These are phyloP conservation scores for Suillus bovinus DNA, from an alignment of 768 basidiomycete genomes.

Conservation along the genomic window DNA sequence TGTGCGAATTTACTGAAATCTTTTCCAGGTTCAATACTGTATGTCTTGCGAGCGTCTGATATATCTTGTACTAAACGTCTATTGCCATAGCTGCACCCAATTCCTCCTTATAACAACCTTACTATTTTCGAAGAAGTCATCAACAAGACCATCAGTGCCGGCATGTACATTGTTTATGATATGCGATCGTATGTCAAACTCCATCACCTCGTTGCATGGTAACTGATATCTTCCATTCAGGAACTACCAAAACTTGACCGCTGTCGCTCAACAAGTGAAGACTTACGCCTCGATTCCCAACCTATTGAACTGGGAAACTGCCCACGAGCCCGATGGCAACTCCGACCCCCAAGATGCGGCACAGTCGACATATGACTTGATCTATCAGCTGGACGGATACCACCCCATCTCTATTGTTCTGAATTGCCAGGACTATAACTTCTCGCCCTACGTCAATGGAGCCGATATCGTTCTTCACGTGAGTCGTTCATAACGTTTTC, in stretches of 20 bases:
- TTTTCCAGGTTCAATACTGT: constrained; percentile 23
- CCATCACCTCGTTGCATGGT: not conserved
- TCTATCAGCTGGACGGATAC: constrained; percentile 53
- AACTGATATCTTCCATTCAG: constrained; percentile 13
- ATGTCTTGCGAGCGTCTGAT: constrained; percentile 8
- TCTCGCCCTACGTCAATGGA: constrained; percentile 55
- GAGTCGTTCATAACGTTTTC: constrained; percentile 43
- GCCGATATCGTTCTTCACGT: constrained; percentile 73
- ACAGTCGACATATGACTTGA: constrained; percentile 41
- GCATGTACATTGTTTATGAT: constrained; percentile 73
- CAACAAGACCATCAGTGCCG: constrained; percentile 17
- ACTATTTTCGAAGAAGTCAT: constrained; percentile 34
- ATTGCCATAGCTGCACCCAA: constrained; percentile 62
- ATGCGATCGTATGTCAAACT: constrained; percentile 55
- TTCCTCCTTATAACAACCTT: constrained; percentile 63
- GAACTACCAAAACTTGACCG: constrained; percentile 62
- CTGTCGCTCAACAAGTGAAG: constrained; percentile 64
- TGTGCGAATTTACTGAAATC: not conserved
- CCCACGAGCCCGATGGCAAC: constrained; percentile 72
- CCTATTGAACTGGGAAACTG: constrained; percentile 71
- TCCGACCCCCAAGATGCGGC: constrained; percentile 67
- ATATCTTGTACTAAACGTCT: constrained; percentile 21
- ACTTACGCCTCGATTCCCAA: constrained; percentile 65
- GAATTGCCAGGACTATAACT: constrained; percentile 64
- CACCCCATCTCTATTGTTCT: constrained; percentile 58